A percentile compares a stretch with the other conserved stretches of the same genome.
Evolutionary conservation across 1,139 yeast genomes (phyloP).

Genomic region (Ashbya aceris): DNA sequence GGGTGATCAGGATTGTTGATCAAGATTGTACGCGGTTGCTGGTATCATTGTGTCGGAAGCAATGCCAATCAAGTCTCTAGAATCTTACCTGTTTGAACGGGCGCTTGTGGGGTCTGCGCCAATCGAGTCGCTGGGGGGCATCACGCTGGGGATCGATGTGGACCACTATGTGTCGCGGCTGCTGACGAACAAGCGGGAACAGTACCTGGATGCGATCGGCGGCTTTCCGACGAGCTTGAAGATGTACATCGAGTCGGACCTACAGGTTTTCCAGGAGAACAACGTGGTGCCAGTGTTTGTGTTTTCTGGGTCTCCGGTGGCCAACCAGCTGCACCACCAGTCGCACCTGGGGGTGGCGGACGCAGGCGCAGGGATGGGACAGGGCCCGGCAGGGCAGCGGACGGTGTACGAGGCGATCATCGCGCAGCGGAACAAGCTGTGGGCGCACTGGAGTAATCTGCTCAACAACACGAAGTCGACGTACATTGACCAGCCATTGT

Average conservation of each 20-base stretch:
- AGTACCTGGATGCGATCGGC: constrained; percentile 69
- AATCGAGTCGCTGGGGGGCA: constrained; percentile 54
- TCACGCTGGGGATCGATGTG: constrained; percentile 78
- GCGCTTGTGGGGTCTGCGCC: constrained; percentile 55
- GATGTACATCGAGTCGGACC: constrained; percentile 51
- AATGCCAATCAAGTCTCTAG: constrained; percentile 53
- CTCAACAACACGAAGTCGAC: constrained; percentile 18
- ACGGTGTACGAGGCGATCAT: constrained; percentile 17
- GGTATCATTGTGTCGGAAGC: background rate
- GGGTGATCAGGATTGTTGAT: too few relatives aligned
- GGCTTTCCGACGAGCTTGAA: constrained; percentile 67
- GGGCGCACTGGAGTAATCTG: constrained; percentile 30
- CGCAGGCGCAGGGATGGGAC: constrained; percentile 9
- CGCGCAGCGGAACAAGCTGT: constrained; percentile 29
- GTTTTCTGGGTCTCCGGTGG: constrained; percentile 44
- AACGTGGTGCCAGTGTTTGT: constrained; percentile 72
- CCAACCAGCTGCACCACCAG: constrained; percentile 25
- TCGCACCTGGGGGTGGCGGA: constrained; percentile 21
- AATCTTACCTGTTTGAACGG: constrained; percentile 61
- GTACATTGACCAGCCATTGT: constrained; percentile 32
- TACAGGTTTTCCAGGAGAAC: constrained; percentile 49
- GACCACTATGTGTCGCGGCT: constrained; percentile 64
- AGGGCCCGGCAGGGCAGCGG: constrained; percentile 11
- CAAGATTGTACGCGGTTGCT: too few relatives aligned
- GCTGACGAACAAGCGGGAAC: constrained; percentile 57